Conservation (phyloP, 805 yeast genomes). For the Debaryomyces tyrocola region DNA sequence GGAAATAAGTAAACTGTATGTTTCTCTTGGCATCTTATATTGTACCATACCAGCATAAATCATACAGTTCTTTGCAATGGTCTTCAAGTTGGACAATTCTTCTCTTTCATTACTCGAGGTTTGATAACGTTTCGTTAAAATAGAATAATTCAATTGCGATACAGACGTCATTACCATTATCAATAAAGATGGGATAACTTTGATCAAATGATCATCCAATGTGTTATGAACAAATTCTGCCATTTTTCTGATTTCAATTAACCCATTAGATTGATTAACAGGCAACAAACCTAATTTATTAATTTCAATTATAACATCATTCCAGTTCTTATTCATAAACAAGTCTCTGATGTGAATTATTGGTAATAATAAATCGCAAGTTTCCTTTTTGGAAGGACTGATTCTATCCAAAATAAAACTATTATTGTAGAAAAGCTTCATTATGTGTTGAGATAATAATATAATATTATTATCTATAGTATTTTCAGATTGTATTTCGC, state of each 20-base stretch:
- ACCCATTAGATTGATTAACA: constrained; percentile 43
- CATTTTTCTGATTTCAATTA: constrained; percentile 58
- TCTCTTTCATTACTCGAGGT: constrained; percentile 48
- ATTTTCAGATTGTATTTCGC: constrained; percentile 29
- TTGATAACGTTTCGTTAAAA: constrained; percentile 43
- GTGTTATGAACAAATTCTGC: constrained; percentile 64
- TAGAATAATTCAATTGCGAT: constrained; percentile 52
- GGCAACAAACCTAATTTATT: constrained; percentile 69
- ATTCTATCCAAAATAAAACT: constrained; percentile 59
- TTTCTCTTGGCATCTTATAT: constrained; percentile 86
- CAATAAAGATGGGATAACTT: constrained; percentile 77
- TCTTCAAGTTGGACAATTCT: constrained; percentile 53
- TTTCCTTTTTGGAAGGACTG: constrained; percentile 55
- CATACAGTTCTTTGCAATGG: constrained; percentile 82
- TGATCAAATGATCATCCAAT: constrained; percentile 68
- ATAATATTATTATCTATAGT: constrained; percentile 50
- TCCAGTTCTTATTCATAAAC: constrained; percentile 59
- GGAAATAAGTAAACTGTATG: constrained; percentile 67
- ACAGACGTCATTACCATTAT: constrained; percentile 80
- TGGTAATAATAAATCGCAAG: constrained; percentile 62
- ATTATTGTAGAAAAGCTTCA: constrained; percentile 52
- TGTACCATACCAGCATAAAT: constrained; percentile 93
- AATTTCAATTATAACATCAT: constrained; percentile 53
- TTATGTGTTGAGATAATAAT: constrained; percentile 44
- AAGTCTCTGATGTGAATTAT: constrained; percentile 66